phyloP scores from a whole-genome alignment of 2,329 filamentous ascomycete species.

The Talaromyces sp. region DNA sequence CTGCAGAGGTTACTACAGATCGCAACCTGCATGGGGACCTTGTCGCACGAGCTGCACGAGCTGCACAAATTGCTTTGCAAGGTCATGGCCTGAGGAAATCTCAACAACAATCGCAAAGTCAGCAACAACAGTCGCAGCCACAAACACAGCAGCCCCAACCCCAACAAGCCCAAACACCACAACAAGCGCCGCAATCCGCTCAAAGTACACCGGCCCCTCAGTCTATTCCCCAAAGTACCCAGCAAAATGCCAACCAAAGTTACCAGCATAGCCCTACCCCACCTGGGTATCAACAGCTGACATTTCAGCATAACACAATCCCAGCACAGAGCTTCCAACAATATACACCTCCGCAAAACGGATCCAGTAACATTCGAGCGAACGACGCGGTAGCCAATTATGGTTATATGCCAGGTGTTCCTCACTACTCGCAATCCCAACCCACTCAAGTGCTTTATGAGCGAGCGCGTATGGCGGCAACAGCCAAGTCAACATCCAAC shows the following conservation, averaged over 20 bases:
- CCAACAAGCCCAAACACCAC: constrained; percentile 28
- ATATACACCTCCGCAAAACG: constrained; percentile 18
- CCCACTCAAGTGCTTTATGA: constrained; percentile 58
- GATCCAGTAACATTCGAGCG: constrained; percentile 27
- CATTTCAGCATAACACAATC: constrained; percentile 36
- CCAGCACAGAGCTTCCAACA: constrained; percentile 44
- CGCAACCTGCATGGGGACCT: constrained; percentile 44
- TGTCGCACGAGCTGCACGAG: constrained; percentile 47
- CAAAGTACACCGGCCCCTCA: constrained; percentile 37
- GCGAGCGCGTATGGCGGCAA: constrained; percentile 54
- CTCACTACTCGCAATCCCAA: constrained; percentile 47
- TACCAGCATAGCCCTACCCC: constrained; percentile 38
- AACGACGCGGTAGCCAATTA: constrained; percentile 38
- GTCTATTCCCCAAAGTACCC: constrained; percentile 25
- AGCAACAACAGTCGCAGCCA: constrained; percentile 32
- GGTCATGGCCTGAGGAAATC: constrained; percentile 39
- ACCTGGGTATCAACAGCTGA: constrained; percentile 33
- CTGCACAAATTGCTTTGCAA: constrained; percentile 48
- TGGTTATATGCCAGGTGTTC: constrained; percentile 45
- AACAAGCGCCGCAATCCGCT: constrained; percentile 23
- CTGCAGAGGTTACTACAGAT: constrained; percentile 39
- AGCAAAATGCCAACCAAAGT: constrained; percentile 25
- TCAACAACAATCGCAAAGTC: constrained; percentile 33
- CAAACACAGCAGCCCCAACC: constrained; percentile 23
- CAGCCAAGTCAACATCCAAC: constrained; percentile 53